Evolutionary conservation across 1,284 basidiomycete species (phyloP).

Genomic region (Microbotryum scabiosae): DNA sequence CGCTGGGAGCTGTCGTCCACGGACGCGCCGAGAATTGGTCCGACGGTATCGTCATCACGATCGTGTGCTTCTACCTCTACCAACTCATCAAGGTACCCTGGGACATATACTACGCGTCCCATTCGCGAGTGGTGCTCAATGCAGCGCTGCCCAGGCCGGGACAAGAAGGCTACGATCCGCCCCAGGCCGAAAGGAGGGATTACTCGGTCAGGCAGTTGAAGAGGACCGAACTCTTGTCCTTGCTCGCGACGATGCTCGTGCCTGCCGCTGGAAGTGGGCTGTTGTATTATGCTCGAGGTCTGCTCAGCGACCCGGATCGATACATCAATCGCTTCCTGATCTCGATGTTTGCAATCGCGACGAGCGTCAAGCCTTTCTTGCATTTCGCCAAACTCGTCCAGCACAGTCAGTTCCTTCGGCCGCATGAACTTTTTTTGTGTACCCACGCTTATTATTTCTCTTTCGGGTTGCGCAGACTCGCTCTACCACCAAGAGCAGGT

Average conservation of each 20-base stretch:
- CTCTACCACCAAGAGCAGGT: conserved; percentile 26
- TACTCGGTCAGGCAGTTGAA: conserved; percentile 35
- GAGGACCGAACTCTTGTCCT: conserved; percentile 37
- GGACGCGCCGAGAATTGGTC: conserved; percentile 40
- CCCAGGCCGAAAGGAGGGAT: conserved; percentile 14
- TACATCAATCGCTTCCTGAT: conserved; percentile 39
- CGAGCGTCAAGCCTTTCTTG: conserved; percentile 39
- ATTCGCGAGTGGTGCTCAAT: conserved; percentile 33
- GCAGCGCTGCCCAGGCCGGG: conserved; percentile 4
- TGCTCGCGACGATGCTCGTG: conserved; percentile 36
- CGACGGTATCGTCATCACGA: conserved; percentile 40
- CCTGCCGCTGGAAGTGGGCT: conserved; percentile 32
- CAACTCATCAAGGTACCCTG: conserved; percentile 36
- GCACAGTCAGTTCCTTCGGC: no score
- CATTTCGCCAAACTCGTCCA: conserved; percentile 30
- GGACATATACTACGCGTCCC: conserved; percentile 38
- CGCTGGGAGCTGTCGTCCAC: conserved; percentile 30
- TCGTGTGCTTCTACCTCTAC: conserved; percentile 39
- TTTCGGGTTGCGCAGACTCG: conserved; percentile 27
- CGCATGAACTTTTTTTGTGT: no score
- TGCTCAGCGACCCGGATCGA: conserved; percentile 36
- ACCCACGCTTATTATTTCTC: conserved; percentile 13
- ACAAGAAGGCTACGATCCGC: conserved; percentile 19
- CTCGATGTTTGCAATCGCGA: conserved; percentile 39
- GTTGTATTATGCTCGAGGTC: conserved; percentile 36